Evolutionary conservation across 148 eudicot genomes (phyloP).

Genomic region (Rhododendron molle): DNA sequence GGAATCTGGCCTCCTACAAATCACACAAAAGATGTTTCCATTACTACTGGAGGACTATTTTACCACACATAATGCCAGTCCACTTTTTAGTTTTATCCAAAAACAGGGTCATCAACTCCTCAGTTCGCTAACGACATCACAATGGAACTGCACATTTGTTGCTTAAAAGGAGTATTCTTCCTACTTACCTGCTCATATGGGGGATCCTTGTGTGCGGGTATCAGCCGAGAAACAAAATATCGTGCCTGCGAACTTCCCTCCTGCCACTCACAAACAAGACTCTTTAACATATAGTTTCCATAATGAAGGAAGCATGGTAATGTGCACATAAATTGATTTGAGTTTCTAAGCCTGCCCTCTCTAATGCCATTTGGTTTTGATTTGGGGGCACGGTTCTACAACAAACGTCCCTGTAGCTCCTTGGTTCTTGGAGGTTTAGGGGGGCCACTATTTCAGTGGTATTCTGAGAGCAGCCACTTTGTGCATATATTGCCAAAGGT

Average conservation of each 20-base stretch:
- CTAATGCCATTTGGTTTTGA: no score
- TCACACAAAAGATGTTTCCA: not conserved
- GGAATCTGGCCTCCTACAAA: constrained; percentile 95
- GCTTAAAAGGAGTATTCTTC: not conserved
- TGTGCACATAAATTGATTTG: no score
- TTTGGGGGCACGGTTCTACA: no score
- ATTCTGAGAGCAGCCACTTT: no score
- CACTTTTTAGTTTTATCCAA: not conserved
- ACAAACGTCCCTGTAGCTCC: no score
- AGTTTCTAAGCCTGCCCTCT: no score
- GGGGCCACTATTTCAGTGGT: no score
- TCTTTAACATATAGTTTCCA: not conserved
- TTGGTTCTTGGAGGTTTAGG: no score
- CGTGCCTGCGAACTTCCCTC: constrained; percentile 98
- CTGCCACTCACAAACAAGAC: constrained; percentile 35
- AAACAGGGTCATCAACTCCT: not conserved
- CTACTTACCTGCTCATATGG: constrained; percentile 84
- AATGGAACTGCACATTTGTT: not conserved
- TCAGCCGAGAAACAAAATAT: constrained; percentile 82
- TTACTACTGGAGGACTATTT: not conserved
- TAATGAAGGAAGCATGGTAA: no score
- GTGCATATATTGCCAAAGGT: no score
- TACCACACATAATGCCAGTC: not conserved
- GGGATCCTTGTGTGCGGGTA: constrained; percentile 98
- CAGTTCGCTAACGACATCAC: not conserved